phyloP scores from a whole-genome alignment of 2,329 filamentous ascomycete species.

The Penicillium crustosum region DNA sequence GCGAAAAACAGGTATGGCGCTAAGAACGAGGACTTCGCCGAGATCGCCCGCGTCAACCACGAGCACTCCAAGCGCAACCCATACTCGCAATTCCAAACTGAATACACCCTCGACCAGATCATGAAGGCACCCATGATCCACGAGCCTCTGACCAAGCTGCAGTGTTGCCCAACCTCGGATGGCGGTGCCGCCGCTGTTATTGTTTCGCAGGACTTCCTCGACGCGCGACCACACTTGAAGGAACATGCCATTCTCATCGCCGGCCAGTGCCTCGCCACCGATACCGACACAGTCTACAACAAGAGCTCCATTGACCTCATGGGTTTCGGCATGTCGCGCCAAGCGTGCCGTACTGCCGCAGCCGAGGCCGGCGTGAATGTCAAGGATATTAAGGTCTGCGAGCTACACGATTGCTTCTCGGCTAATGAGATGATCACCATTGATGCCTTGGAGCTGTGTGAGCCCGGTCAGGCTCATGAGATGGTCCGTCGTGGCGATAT shows the following conservation, averaged over 20 bases:
- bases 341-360: constrained; percentile 68
- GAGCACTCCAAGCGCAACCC: constrained; percentile 88
- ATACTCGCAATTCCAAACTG: constrained; percentile 95
- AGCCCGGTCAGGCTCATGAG: constrained; percentile 83
- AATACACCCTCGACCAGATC: constrained; percentile 85
- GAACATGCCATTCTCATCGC: constrained; percentile 84
- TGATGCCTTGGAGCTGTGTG: constrained; percentile 77
- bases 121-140: constrained; percentile 74
- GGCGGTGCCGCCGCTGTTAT: constrained; percentile 85
- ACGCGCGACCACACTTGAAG: constrained; percentile 77
- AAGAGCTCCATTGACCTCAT: constrained; percentile 80
- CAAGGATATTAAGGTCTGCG: constrained; percentile 75
- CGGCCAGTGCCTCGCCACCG: constrained; percentile 83
- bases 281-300: constrained; percentile 76
- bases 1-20: constrained; percentile 69
- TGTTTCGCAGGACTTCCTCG: constrained; percentile 84
- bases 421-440: constrained; percentile 91
- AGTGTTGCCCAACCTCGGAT: constrained; percentile 96
- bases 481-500: constrained; percentile 84
- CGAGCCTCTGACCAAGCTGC: constrained; percentile 90
- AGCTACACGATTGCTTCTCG: constrained; percentile 96
- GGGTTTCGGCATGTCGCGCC: constrained; percentile 79
- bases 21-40: constrained; percentile 80
- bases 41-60: constrained; percentile 92
- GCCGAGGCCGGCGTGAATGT: constrained; percentile 65